These are phyloP conservation scores for Sporothrix sp. DNA, from an alignment of 2,329 filamentous ascomycete genomes.

Conservation along the genomic window DNA sequence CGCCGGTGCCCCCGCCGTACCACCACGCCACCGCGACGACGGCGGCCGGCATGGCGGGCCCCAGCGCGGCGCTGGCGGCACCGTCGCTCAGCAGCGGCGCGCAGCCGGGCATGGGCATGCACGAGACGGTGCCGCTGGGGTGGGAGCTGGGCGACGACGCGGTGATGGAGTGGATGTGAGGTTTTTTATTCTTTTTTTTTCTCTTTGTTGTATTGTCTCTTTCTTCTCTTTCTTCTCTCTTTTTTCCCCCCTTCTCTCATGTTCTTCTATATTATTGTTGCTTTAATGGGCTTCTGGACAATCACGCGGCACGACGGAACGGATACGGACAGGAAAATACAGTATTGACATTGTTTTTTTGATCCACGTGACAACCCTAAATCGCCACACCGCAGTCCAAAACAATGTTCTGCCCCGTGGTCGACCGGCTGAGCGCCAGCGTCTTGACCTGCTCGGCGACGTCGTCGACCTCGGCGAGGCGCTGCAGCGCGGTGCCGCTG, in stretches of 20 bases:
- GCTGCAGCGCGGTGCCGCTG: background rate
- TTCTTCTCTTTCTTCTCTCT: too few species aligned
- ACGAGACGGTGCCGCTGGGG: background rate
- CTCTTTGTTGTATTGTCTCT: background rate
- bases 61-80: background rate
- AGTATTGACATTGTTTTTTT: background rate
- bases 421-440: slow-evolving; percentile 2
- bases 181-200: background rate
- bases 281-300: too few species aligned
- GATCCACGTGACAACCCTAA: background rate
- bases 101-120: background rate
- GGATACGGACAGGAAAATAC: too few species aligned
- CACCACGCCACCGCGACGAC: background rate
- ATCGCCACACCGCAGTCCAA: background rate
- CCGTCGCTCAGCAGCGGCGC: background rate
- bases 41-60: background rate
- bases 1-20: background rate
- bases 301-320: too few species aligned
- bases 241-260: too few species aligned
- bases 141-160: slow-evolving; percentile 6
- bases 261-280: too few species aligned
- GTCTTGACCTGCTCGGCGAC: slow-evolving; percentile 6
- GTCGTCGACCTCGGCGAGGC: background rate
- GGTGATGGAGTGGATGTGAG: background rate
- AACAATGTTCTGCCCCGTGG: slow-evolving; percentile 7